These are phyloP conservation scores for Sclerotinia glacialis DNA, from an alignment of 2,329 filamentous ascomycete species.

Conservation along the genomic window DNA sequence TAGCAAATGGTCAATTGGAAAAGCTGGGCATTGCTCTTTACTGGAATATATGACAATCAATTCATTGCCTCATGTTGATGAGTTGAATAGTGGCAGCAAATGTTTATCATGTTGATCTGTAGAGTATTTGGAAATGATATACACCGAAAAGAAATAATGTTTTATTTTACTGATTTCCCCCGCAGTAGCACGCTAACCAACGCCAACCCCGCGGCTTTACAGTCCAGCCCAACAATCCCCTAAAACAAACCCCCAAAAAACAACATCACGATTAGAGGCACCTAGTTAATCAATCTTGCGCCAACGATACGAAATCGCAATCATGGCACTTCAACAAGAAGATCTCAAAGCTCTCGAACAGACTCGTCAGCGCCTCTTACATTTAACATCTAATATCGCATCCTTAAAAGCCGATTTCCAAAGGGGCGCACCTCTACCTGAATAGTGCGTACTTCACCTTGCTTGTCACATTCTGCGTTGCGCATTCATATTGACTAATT, in stretches of 20 bases:
- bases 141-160: not conserved
- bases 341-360: constrained; percentile 69
- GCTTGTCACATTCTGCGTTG: not conserved
- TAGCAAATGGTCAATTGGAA: no score
- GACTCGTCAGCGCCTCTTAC: constrained; percentile 63
- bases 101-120: not conserved
- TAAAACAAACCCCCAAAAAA: not conserved
- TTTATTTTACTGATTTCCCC: not conserved
- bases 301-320: constrained; percentile 1
- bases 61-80: not conserved
- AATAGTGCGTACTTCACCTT: constrained; percentile 50
- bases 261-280: not conserved
- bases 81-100: not conserved
- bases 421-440: constrained; percentile 63
- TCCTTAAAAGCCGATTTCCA: constrained; percentile 61
- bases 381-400: constrained; percentile 65
- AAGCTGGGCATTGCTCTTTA: no score
- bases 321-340: constrained; percentile 42
- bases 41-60: not conserved
- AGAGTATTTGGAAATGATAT: not conserved
- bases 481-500: constrained; percentile 23
- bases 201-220: not conserved
- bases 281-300: not conserved
- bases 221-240: not conserved
- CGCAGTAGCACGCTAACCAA: not conserved